phyloP scores from a whole-genome alignment of 2,329 filamentous ascomycete genomes.

The Dendryphion nanum region DNA sequence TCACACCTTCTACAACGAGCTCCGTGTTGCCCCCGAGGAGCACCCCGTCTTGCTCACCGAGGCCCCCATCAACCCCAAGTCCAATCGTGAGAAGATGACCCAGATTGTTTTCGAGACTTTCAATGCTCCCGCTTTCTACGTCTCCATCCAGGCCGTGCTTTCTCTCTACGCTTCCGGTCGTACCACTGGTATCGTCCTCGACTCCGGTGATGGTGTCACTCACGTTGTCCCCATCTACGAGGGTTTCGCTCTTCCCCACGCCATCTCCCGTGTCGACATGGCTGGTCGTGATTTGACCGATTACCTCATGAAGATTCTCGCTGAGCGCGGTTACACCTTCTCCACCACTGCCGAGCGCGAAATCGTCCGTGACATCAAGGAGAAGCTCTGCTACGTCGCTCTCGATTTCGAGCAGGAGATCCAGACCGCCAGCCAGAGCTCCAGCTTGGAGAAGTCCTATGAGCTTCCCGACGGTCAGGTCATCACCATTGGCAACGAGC shows the following conservation, averaged over 20 bases:
- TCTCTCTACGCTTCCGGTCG: slow-evolving; percentile 99
- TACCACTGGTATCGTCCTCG: slow-evolving; percentile 99
- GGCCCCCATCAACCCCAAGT: slow-evolving; percentile 99
- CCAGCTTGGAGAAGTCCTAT: slow-evolving; percentile 99
- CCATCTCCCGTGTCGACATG: slow-evolving; percentile 99
- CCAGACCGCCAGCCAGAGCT: slow-evolving; percentile 98
- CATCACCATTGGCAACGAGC: slow-evolving; percentile 99
- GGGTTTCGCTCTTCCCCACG: slow-evolving; percentile 99
- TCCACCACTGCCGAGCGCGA: slow-evolving; percentile 99
- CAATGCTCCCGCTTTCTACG: slow-evolving; percentile 99
- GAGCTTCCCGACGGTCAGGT: slow-evolving; percentile 99
- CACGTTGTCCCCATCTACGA: slow-evolving; percentile 99
- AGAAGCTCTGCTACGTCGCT: slow-evolving; percentile 99
- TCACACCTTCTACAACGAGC: slow-evolving; percentile 99
- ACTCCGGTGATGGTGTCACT: slow-evolving; percentile 99
- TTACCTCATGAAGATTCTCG: slow-evolving; percentile 99
- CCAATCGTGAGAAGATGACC: slow-evolving; percentile 99
- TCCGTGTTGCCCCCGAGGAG: slow-evolving; percentile 99
- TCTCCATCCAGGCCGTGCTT: slow-evolving; percentile 99
- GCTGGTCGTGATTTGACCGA: slow-evolving; percentile 99
- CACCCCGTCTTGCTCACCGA: slow-evolving; percentile 99
- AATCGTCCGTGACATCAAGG: slow-evolving; percentile 99
- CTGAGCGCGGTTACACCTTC: slow-evolving; percentile 99
- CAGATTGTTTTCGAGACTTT: slow-evolving; percentile 99
- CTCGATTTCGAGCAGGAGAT: slow-evolving; percentile 99